These are phyloP conservation scores for Pharnaceum exiguum DNA, from an alignment of 148 eudicot species.

Conservation along the genomic window DNA sequence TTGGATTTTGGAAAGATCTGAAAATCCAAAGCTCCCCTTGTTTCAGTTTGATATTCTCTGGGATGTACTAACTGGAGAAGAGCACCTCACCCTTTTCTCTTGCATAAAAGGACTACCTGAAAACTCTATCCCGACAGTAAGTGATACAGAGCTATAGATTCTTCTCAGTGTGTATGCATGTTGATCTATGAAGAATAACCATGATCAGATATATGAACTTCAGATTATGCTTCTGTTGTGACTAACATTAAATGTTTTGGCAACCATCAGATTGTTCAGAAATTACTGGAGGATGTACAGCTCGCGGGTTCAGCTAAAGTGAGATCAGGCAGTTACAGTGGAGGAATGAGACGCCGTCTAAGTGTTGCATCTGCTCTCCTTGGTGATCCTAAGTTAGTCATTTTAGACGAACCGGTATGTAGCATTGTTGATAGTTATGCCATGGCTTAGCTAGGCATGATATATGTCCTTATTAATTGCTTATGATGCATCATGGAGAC, in stretches of 20 bases:
- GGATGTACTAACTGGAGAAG: constrained; percentile 69
- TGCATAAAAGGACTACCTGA: constrained; percentile 64
- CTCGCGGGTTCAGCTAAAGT: constrained; percentile 52
- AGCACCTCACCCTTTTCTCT: constrained; percentile 69
- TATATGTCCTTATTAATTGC: too few species aligned
- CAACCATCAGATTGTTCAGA: constrained; percentile 35
- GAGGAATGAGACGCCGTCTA: constrained; percentile 89
- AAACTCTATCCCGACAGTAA: constrained; percentile 42
- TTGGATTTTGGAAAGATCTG: background rate
- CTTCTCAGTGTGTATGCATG: background rate
- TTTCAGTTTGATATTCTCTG: constrained; percentile 75
- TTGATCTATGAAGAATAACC: background rate
- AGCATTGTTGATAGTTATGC: background rate
- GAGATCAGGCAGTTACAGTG: constrained; percentile 75
- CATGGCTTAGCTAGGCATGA: background rate
- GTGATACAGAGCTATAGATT: background rate
- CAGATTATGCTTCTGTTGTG: too few species aligned
- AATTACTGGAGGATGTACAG: constrained; percentile 56
- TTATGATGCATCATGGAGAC: too few species aligned
- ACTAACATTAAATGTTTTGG: background rate
- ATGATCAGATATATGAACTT: constrained; percentile 19
- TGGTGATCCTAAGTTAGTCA: constrained; percentile 79
- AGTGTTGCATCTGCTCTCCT: constrained; percentile 82
- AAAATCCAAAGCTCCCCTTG: too few species aligned
- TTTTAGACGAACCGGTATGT: constrained; percentile 76